Base-by-base conservation (phyloP, 2,329 filamentous ascomycete species). In the Ophiosphaerella korrae region DNA sequence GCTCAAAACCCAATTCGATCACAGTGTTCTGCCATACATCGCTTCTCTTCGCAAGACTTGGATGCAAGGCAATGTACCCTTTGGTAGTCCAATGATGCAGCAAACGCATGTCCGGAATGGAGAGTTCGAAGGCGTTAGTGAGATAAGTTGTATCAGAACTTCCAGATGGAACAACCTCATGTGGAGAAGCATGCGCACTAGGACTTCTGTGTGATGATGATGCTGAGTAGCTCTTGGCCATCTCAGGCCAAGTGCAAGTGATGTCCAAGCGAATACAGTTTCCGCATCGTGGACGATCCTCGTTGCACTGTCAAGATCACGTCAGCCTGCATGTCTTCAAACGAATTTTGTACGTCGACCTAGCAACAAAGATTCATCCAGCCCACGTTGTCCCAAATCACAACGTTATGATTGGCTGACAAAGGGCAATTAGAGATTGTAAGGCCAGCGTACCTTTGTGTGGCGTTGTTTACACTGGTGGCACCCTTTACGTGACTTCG, bases 391-490 rank as follows among this genome's bases (percentile, higher is more conserved):
- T 23, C 31, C 32, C 18, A 21, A 21, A 21, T 21, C 18, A 21
- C 14, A 26, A 29, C 35, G 23, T 14, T 42, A 16, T 45, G 55
- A 58, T 58, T 56, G 53, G 53, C 38, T 45, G 31, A 29, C 32
- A 26, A 39, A 29, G 39, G 31, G 31, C 16, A 36, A 14, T 13
- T 16, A 21, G 18, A 31, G 2, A 34, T 42, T 32, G 16, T n/a
- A 31, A n/a, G 47, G 43, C 23, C 26, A 9, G 23, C 57, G 14
- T 53, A 68, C 68, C 57, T 71, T 71, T 9, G 64, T 66, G 48
- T 71, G 68, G 14, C 67, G 58, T 40, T 66, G 61, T 50, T 71
- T 71, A 53, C 68, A 71, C 39, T 65, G 61, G 21, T 60, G 57
- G 43, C 68, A 71, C 13, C 68, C 68, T 39, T 60, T 67, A 12